Conservation (phyloP, 768 basidiomycete species). For the Boletus sensibilis region DNA sequence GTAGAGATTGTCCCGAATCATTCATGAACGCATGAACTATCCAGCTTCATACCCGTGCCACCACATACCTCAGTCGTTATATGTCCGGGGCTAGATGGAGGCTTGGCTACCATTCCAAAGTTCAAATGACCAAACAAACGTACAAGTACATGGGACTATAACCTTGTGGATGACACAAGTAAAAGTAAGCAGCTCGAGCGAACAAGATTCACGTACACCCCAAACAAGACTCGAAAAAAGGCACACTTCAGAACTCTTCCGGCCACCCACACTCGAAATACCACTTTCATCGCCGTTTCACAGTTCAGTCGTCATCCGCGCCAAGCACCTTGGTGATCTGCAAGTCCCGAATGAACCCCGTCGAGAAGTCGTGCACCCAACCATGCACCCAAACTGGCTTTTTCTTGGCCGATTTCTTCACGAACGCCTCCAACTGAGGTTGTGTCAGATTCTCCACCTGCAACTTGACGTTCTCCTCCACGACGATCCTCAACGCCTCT, state of each 20-base stretch:
- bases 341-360: slow-evolving; percentile 59
- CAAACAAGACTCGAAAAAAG: too few relatives aligned
- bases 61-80: too few relatives aligned
- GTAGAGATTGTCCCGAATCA: too few relatives aligned
- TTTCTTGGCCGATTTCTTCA: slow-evolving; percentile 34
- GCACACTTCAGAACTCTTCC: too few relatives aligned
- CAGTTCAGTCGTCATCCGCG: not conserved
- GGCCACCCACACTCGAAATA: not conserved
- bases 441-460: slow-evolving; percentile 48
- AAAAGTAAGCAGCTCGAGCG: not conserved
- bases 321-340: slow-evolving; percentile 42
- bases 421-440: slow-evolving; percentile 39
- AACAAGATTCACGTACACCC: not conserved
- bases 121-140: not conserved
- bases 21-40: too few relatives aligned
- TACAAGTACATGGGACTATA: not conserved
- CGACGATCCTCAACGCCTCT: slow-evolving; percentile 34
- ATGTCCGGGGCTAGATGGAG: too few relatives aligned
- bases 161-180: not conserved
- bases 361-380: slow-evolving; percentile 67
- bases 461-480: slow-evolving; percentile 58
- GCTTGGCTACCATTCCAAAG: too few relatives aligned
- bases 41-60: too few relatives aligned
- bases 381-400: slow-evolving; percentile 64
- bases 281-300: not conserved